Base-by-base conservation (phyloP, 108 stramenopile genomes). In the Nitzschia putrida region DNA sequence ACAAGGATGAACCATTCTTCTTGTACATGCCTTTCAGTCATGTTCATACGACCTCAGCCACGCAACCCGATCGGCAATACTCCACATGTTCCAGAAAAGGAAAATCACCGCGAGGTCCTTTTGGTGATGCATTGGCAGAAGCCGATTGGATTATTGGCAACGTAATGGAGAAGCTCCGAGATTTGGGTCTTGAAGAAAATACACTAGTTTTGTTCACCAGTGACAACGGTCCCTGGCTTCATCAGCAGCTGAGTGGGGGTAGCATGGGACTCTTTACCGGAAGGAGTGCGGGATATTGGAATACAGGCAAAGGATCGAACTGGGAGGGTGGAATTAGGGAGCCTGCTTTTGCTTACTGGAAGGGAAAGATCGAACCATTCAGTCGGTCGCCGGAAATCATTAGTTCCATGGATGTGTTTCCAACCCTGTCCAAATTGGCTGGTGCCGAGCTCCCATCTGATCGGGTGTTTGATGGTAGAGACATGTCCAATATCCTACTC, bases 21-120 rank as follows among this genome's bases (percentile, higher is more conserved):
- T 58, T 85, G 49, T 85, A 85, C 52, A 45, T 81, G 67, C 76
- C 84, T 12, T 81, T 85, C 45, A 75, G 73, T 47, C 83, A 84
- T 26, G 83, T 84, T 6, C 83, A 84, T 64, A 40, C 65, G 12
- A 81, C 80, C 10, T 57, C 75, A 2, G 52, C 43, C 8, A 73
- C 20, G 2, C 53, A 68, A 54, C 71, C 61, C 2, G 42, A 72
- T 20, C 57, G 22, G 56, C 80, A 81, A 50, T 81, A 77, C 25
- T 72, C 76, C 16, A 66, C 70, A 22, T 81, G 80, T 53, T 26
- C 50, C 0, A 64, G 50, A 25, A 56, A 61, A 10, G 44, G 71
- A 7, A 40, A 57, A 34, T 72, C 80, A 16, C 24, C 16, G 11
- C 77, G 82, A 3, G 82, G 82, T 39, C 42, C 51, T n/a, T 83